Evolutionary conservation across 1,284 basidiomycete species (phyloP), one percentile per base, ranked within the genome.

Genomic region (Cystobasidiaceae sp.): DNA sequence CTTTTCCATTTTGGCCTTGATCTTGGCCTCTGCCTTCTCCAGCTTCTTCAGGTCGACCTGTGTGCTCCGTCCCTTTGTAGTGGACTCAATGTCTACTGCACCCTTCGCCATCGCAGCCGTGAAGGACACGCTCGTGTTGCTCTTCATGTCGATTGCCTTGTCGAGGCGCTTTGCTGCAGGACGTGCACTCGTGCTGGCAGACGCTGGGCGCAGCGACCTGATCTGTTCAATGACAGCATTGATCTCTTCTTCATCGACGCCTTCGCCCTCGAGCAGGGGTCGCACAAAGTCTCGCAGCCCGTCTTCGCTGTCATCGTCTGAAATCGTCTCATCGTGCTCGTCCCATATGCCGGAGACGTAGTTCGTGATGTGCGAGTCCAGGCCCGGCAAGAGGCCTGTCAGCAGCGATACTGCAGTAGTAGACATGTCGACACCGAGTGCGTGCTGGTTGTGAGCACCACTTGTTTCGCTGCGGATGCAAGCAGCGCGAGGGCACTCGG

Each of bases 1-100:
- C 79, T 98, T 98, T 79, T 97, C 93, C 70, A 97, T 92, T 79
- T 99, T 99, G 43, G 93, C 93, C 84, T 87, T 87, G 68, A 98
- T 86, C 78, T 99, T 99, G 3, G 93, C 91, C 78, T 99, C 96
- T 72, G 96, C 93, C 78, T 97, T 97, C 77, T 97, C 96, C 17
- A 99, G 85, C 75, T 97, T 97, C 79, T 91, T 93, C 69, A 99
- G 85, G 80, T 99, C 96, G 63, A 99, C 96, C 50, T 90, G 87
- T 49, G 93, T 93, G 32, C 90, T 90, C 77, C 90, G 90, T 71
- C 67, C 73, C 65, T 75, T 74, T 52, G 73, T 72, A 39, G 61
- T 63, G 21, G 88, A 90, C 78, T 96, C 93, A 65, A 97, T 81
- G 75, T 96, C 93, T 55, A 98, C 90, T 48, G 89, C 87, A 70